phyloP scores from a whole-genome alignment of 192 early-diverging fungal genomes.

The Backusella tarrabulga region DNA sequence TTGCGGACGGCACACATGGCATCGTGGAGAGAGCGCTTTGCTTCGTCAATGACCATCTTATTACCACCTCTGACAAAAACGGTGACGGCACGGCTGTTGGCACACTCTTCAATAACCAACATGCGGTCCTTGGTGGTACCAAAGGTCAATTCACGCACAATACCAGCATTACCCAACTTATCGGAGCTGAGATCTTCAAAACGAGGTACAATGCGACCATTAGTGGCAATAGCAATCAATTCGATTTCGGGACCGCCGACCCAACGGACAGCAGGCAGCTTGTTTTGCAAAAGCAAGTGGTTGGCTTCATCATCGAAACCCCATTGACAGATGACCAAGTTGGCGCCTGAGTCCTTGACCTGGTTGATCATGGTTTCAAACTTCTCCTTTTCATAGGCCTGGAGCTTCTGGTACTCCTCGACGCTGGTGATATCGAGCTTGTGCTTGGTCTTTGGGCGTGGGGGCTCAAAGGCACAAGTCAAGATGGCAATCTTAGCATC shows the following conservation, averaged over 20 bases:
- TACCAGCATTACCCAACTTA: constrained; percentile 93
- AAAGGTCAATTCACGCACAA: constrained; percentile 93
- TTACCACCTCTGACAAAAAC: constrained; percentile 94
- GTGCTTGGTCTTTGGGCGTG: constrained; percentile 99
- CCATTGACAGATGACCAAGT: constrained; percentile 99
- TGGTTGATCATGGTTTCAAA: constrained; percentile 96
- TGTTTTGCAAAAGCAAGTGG: constrained; percentile 95
- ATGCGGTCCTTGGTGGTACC: constrained; percentile 99
- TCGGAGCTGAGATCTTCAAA: constrained; percentile 89
- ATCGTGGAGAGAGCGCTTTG: constrained; percentile 95
- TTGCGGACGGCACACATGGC: constrained; percentile 99
- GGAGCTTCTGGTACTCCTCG: constrained; percentile 97
- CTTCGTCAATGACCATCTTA: constrained; percentile 99
- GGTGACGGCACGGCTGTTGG: constrained; percentile 60
- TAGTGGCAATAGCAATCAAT: constrained; percentile 99
- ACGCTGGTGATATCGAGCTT: constrained; percentile 98
- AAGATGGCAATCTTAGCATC: constrained; percentile 98
- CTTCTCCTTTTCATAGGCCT: constrained; percentile 93
- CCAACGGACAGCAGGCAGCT: constrained; percentile 98
- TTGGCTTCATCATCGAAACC: constrained; percentile 99
- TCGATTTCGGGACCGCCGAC: constrained; percentile 99
- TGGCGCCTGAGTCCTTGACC: constrained; percentile 98
- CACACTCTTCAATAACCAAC: constrained; percentile 98
- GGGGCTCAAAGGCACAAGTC: constrained; percentile 99
- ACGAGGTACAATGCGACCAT: constrained; percentile 98